phyloP scores from a whole-genome alignment of 345 rosid genomes.

The Anastatica hierochuntica region DNA sequence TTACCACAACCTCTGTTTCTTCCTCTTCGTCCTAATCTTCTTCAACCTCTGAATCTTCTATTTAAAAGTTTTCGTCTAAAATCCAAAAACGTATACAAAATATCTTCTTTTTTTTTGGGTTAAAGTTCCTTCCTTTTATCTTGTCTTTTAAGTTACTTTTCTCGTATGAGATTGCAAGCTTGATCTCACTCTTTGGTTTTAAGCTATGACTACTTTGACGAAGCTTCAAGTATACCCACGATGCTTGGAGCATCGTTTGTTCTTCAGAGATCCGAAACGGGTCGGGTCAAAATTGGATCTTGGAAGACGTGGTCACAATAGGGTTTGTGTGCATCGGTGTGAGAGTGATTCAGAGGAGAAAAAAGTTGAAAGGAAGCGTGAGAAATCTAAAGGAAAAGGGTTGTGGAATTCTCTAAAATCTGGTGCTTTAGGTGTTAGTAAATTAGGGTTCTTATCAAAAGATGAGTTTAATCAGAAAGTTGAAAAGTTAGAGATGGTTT shows the following conservation, averaged over 20 bases:
- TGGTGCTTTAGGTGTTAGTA: too few relatives aligned
- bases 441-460: constrained; percentile 30
- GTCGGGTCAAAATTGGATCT: constrained; percentile 21
- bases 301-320: constrained; percentile 45
- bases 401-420: constrained; percentile 32
- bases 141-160: too few relatives aligned
- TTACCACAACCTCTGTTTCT: constrained; percentile 3
- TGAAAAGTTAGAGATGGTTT: constrained; percentile 47
- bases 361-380: constrained; percentile 22
- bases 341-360: constrained; percentile 33
- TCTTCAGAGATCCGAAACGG: constrained; percentile 30
- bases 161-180: too few relatives aligned
- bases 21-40: too few relatives aligned
- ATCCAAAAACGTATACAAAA: not conserved
- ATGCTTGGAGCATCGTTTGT: constrained; percentile 25
- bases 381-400: constrained; percentile 34
- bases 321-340: constrained; percentile 29
- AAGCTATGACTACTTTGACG: constrained; percentile 45
- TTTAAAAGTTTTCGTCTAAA: constrained; percentile 18
- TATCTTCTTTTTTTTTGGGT: not conserved
- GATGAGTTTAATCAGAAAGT: constrained; percentile 36
- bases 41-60: too few relatives aligned
- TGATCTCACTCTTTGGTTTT: too few relatives aligned
- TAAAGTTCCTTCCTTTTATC: too few relatives aligned
- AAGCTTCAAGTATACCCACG: constrained; percentile 46